phyloP scores from a whole-genome alignment of 345 rosid genomes.

The Melaleuca quinquenervia region DNA sequence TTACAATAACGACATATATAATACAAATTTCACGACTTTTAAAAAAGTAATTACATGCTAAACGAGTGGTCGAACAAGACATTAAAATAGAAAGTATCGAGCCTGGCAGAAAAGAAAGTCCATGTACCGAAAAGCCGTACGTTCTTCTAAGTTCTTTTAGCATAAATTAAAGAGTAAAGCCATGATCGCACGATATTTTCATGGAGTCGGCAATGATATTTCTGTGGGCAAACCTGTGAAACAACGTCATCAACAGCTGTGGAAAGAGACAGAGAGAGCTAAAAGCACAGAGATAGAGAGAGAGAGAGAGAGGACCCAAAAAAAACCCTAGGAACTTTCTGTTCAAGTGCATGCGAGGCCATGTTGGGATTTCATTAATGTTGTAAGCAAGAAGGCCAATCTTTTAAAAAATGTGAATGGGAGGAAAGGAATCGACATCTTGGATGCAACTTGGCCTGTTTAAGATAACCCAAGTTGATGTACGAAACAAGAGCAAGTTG shows the following conservation, averaged over 20 bases:
- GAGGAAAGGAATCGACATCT: not conserved
- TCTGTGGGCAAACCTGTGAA: not conserved
- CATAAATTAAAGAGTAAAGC: not conserved
- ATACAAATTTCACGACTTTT: not conserved
- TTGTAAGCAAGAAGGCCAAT: not conserved
- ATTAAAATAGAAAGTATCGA: not conserved
- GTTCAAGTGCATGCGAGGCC: not conserved
- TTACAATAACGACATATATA: not conserved
- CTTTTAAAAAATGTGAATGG: not conserved
- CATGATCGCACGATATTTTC: not conserved
- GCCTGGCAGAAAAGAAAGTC: not conserved
- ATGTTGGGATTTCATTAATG: not conserved
- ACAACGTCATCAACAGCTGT: not conserved
- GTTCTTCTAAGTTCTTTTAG: not conserved
- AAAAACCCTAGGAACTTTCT: not conserved
- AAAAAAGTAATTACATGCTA: not conserved
- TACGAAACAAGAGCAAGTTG: not conserved
- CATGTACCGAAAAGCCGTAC: not conserved
- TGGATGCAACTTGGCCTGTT: not conserved
- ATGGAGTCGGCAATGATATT: not conserved
- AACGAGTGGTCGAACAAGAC: fast-evolving
- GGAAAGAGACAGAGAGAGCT: not conserved
- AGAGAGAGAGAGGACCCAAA: not conserved
- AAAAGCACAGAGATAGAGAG: not conserved
- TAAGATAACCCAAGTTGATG: not conserved